These are phyloP conservation scores for Colletotrichum navitas DNA, from an alignment of 2,329 filamentous ascomycete species.

Conservation along the genomic window DNA sequence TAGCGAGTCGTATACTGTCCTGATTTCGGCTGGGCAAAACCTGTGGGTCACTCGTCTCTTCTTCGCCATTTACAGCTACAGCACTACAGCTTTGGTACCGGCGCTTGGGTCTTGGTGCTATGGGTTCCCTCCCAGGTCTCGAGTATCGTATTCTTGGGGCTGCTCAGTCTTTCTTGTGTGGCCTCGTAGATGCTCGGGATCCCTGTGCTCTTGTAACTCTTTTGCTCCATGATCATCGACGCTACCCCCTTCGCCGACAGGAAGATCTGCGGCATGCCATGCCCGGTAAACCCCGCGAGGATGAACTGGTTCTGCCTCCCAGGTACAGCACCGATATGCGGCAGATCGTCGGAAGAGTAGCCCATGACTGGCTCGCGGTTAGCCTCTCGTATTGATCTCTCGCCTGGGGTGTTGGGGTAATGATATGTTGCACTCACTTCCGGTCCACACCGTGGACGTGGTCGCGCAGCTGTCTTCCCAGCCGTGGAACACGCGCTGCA, in stretches of 20 bases:
- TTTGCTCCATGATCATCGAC: slow-evolving; percentile 53
- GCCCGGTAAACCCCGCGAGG: slow-evolving; percentile 63
- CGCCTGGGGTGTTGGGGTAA: not conserved
- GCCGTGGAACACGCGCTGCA: slow-evolving; percentile 59
- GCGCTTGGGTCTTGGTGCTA: not conserved
- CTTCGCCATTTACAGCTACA: too few species aligned
- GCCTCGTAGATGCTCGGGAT: slow-evolving; percentile 54
- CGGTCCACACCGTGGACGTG: slow-evolving; percentile 57
- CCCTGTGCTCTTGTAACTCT: slow-evolving; percentile 51
- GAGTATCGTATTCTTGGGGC: slow-evolving; percentile 38
- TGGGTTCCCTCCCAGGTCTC: slow-evolving; percentile 26
- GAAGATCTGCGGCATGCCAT: slow-evolving; percentile 64
- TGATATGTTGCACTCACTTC: slow-evolving; percentile 46
- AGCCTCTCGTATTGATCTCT: slow-evolving; percentile 16
- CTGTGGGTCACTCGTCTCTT: not conserved
- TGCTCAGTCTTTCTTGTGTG: slow-evolving; percentile 47
- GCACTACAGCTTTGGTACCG: not conserved
- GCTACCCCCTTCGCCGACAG: slow-evolving; percentile 56
- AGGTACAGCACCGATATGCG: slow-evolving; percentile 60
- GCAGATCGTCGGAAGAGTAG: slow-evolving; percentile 56
- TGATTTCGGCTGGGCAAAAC: not conserved
- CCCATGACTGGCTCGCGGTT: slow-evolving; percentile 53
- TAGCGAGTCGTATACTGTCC: not conserved
- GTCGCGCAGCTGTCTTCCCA: slow-evolving; percentile 59
- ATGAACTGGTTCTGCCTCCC: slow-evolving; percentile 56